Evolutionary conservation across 2,329 filamentous ascomycete species (phyloP).

Genomic region (Monosporascus sp.): DNA sequence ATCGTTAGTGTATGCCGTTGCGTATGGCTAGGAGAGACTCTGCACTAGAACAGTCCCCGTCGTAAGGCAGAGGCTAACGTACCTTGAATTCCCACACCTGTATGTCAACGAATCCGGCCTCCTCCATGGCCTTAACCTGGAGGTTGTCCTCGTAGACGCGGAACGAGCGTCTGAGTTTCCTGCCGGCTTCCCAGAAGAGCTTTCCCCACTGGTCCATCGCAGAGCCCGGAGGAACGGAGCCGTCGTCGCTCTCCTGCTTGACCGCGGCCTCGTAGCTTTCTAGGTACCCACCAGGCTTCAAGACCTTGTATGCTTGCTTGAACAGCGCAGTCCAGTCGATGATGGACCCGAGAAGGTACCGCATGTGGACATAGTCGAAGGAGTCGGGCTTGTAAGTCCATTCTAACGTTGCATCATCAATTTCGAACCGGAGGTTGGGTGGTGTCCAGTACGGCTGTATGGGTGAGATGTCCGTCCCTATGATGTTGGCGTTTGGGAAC

Average conservation of each 20-base stretch:
- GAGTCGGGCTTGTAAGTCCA: constrained; percentile 36
- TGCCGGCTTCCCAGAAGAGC: constrained; percentile 35
- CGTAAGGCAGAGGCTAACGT: background rate
- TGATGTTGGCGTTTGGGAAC: constrained; percentile 40
- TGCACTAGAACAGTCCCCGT: no score
- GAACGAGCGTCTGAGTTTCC: constrained; percentile 37
- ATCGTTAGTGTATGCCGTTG: background rate
- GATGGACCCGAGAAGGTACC: constrained; percentile 47
- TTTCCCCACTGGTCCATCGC: constrained; percentile 18
- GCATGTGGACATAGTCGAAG: constrained; percentile 54
- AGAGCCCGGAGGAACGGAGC: constrained; percentile 11
- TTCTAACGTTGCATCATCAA: constrained; percentile 52
- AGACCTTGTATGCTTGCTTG: constrained; percentile 39
- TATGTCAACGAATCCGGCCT: constrained; percentile 53
- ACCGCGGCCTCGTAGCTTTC: constrained; percentile 16
- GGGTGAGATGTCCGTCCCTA: constrained; percentile 52
- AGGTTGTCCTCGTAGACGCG: constrained; percentile 47
- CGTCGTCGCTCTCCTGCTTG: constrained; percentile 17
- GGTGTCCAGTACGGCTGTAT: constrained; percentile 54
- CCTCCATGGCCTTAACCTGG: constrained; percentile 44
- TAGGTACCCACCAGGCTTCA: constrained; percentile 43
- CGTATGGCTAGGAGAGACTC: background rate
- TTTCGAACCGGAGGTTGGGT: constrained; percentile 56
- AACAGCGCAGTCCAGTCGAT: constrained; percentile 47
- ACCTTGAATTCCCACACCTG: constrained; percentile 47